phyloP scores from a whole-genome alignment of 306 rosid species.

The Amphicarpaea edgeworthii region DNA sequence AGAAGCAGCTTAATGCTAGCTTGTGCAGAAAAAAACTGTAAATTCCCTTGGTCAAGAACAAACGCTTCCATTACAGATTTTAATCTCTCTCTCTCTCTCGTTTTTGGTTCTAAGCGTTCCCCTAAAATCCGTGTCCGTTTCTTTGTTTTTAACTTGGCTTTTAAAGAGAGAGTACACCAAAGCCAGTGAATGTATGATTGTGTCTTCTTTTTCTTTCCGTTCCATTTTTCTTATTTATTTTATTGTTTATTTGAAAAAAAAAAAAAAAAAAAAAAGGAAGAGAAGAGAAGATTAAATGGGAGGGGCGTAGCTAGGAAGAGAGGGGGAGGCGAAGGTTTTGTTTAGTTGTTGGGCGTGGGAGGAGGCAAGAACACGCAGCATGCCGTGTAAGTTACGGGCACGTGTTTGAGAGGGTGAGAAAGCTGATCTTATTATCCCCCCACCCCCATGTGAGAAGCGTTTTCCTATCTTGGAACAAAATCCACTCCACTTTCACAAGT shows the following conservation, averaged over 20 bases:
- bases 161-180: constrained; percentile 38
- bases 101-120: constrained; percentile 40
- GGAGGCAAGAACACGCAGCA: constrained; percentile 42
- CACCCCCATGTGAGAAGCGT: constrained; percentile 52
- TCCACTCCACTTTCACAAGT: constrained; percentile 52
- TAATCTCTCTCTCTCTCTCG: constrained; percentile 10
- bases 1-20: constrained; percentile 28
- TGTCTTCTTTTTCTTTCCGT: not conserved
- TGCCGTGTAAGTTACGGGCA: constrained; percentile 59
- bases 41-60: constrained; percentile 52
- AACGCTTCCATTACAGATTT: constrained; percentile 39
- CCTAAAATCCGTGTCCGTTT: constrained; percentile 56
- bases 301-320: constrained; percentile 11
- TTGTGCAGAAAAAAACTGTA: constrained; percentile 54
- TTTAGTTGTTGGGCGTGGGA: constrained; percentile 44
- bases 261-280: not conserved
- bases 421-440: constrained; percentile 45
- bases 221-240: not conserved
- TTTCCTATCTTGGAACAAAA: constrained; percentile 47
- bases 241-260: not conserved
- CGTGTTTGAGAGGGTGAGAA: constrained; percentile 56
- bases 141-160: constrained; percentile 40
- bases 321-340: constrained; percentile 22
- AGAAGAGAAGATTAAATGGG: constrained; percentile 30
- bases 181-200: constrained; percentile 48